A percentile compares a stretch with the other conserved stretches of the same genome.
Conservation (phyloP, 192 early-diverging fungal genomes). For the Coemansia guatemalensis region DNA sequence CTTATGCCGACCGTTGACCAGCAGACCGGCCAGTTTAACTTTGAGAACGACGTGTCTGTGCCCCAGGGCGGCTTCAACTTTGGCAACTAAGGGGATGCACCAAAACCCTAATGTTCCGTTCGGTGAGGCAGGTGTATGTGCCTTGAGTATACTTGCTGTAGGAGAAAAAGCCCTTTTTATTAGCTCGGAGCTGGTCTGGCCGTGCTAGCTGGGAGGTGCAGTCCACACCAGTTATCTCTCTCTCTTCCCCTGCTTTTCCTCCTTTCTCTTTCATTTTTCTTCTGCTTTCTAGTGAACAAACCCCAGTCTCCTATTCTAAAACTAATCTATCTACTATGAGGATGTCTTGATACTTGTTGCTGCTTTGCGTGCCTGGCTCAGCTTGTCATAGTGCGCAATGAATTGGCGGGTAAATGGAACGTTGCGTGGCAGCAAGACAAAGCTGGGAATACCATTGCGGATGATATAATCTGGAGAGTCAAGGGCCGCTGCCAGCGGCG, state of each 20-base stretch:
- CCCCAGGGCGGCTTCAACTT: conserved; percentile 87
- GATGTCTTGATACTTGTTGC: conserved; percentile 8
- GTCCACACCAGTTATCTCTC: too few species aligned
- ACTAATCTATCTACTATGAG: too few species aligned
- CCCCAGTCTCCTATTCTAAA: too few species aligned
- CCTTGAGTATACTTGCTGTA: too few species aligned
- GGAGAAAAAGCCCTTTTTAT: too few species aligned
- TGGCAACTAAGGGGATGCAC: conserved; percentile 33
- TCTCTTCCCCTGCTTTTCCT: too few species aligned
- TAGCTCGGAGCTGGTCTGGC: too few species aligned
- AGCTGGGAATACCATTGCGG: conserved; percentile 79
- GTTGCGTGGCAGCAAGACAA: conserved; percentile 80
- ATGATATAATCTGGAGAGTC: conserved; percentile 66
- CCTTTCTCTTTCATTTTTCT: too few species aligned
- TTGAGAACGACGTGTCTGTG: conserved; percentile 64
- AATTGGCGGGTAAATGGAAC: conserved; percentile 65
- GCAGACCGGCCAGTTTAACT: conserved; percentile 75
- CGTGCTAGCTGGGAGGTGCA: too few species aligned
- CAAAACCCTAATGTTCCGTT: conserved; percentile 4
- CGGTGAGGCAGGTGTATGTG: background rate
- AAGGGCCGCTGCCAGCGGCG: conserved; percentile 65
- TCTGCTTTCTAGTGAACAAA: too few species aligned
- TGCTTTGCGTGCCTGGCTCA: conserved; percentile 25
- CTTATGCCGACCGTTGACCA: conserved; percentile 74
- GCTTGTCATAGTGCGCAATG: conserved; percentile 61